phyloP scores from a whole-genome alignment of 257 asterid species.

The Solanum infundibuliforme region DNA sequence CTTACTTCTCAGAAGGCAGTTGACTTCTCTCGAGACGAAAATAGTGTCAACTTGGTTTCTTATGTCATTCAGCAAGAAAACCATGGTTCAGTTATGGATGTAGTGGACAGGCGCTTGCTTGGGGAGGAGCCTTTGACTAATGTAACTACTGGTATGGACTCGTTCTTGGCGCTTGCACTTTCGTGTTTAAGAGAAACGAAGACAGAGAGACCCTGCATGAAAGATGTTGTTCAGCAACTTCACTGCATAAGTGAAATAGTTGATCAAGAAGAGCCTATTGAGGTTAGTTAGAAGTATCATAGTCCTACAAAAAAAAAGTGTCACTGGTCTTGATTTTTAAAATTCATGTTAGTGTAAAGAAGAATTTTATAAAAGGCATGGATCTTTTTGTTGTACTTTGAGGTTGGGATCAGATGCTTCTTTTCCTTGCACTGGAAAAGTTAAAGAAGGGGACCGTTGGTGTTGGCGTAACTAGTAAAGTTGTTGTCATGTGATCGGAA shows the following conservation, averaged over 20 bases:
- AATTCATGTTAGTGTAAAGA: not conserved
- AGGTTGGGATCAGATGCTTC: no score
- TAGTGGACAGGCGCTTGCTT: constrained; percentile 22
- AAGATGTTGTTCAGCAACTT: constrained; percentile 25
- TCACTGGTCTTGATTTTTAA: not conserved
- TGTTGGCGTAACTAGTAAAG: not conserved
- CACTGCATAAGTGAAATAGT: constrained; percentile 9
- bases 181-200: constrained; percentile 27
- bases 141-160: not conserved
- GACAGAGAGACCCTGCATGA: constrained; percentile 37
- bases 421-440: not conserved
- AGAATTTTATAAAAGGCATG: not conserved
- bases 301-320: not conserved
- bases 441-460: not conserved
- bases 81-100: constrained; percentile 16
- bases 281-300: not conserved
- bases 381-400: not conserved
- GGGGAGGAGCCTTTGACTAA: constrained; percentile 8
- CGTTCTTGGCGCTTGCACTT: constrained; percentile 21
- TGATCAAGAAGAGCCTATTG: constrained; percentile 1
- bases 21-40: constrained; percentile 17
- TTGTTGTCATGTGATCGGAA: not conserved
- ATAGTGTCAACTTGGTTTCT: constrained; percentile 21
- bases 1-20: constrained; percentile 31
- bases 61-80: constrained; percentile 19